A percentile compares a stretch with the other conserved stretches of the same genome.
Conservation (phyloP, 768 basidiomycete species). For the Agrocybe praecox region DNA sequence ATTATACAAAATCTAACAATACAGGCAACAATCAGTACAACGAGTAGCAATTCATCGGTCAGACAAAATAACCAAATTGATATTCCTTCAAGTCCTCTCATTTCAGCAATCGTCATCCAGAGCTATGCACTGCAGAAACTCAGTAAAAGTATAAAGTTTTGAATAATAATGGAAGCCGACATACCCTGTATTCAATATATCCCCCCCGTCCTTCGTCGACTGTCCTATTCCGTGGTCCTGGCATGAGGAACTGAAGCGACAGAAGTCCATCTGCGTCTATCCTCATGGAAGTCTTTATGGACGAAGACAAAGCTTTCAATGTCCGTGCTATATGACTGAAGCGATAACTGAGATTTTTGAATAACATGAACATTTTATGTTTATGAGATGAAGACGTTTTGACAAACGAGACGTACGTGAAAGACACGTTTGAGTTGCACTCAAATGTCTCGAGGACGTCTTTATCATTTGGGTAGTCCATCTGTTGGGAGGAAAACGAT, state of each 20-base stretch:
- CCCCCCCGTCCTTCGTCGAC: constrained; percentile 49
- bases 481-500: constrained; percentile 42
- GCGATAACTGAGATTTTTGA: constrained; percentile 65
- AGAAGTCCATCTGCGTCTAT: constrained; percentile 84
- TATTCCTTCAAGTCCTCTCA: neutral
- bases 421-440: constrained; percentile 64
- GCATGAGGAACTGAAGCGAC: constrained; percentile 91
- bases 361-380: neutral
- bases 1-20: neutral
- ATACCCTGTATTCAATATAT: constrained; percentile 88
- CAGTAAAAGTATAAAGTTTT: neutral
- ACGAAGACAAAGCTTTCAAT: constrained; percentile 75
- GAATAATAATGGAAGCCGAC: constrained; percentile 25
- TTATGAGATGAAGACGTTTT: neutral
- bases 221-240: constrained; percentile 43
- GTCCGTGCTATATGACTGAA: constrained; percentile 77
- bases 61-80: neutral
- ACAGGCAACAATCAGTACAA: neutral
- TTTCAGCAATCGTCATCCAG: constrained; percentile 30
- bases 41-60: too few species aligned
- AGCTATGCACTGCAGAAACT: constrained; percentile 5
- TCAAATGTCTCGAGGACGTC: constrained; percentile 93
- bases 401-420: constrained; percentile 52
- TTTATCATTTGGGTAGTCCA: constrained; percentile 94
- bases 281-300: constrained; percentile 86